Base-by-base conservation (phyloP, 192 early-diverging fungal genomes). In the Obelidium mucronatum region DNA sequence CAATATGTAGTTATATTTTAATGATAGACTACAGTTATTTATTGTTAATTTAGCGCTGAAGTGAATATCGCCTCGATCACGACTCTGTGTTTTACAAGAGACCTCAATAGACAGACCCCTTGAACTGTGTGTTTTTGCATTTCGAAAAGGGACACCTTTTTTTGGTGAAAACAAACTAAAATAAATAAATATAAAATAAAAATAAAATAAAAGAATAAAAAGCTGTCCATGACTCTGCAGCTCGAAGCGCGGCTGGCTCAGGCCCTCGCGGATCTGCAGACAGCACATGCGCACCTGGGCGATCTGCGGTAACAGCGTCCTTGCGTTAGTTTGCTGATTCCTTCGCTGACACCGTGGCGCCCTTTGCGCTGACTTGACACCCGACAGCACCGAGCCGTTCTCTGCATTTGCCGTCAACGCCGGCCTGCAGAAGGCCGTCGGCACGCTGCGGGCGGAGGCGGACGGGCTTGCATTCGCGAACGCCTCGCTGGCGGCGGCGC, bases 381-480 rank as follows among this genome's bases (percentile, higher is more conserved):
- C 19, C 44, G 11, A 59, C 56, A 59, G 56, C 17, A 30, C 61
- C 19, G 61, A 64, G 61, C 61, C 61, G 31, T 64, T 30, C 35
- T 64, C 61, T 34, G 61, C 61, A 37, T 64, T 34, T 35, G 61
- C 61, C 13, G 61, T 64, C 28, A 64, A 64, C 35, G 61, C 61
- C 24, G 8, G 11, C 24, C 35, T 64, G 11, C 31, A 37, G 61
- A 26, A 35, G 11, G 36, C 61, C 24, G 34, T 64, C 34, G 61
- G 61, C 11, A 3, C 6, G 13, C 35, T 64, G 11, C 28, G 36
- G 61, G 34, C 31, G 31, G 61, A 64, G 31, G 37, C 8, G 3
- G 61, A 64, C 31, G 3, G 11, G 35, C 61, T 36, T 6, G 19
- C 31, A 26, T 35, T 64, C 36, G 61, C 61, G 24, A 64, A 64